Evolutionary conservation across 2,329 filamentous ascomycete genomes (phyloP).

Genomic region (Scleromitrula shiraiana): DNA sequence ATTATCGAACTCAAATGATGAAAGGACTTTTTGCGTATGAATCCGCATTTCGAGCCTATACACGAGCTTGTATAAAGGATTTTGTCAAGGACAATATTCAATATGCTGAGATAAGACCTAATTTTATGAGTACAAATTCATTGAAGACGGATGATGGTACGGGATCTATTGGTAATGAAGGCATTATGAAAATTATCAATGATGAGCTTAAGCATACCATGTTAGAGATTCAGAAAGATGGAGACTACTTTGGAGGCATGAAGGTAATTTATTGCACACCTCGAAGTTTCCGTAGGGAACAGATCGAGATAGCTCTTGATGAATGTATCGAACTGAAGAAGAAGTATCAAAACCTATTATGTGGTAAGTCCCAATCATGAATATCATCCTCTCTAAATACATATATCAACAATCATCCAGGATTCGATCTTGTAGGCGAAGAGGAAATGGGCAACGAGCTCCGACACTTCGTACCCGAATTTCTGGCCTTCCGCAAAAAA

Average conservation of each 20-base stretch:
- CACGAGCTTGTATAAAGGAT: slow-evolving; percentile 48
- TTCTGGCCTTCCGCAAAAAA: slow-evolving; percentile 46
- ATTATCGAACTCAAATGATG: slow-evolving; percentile 61
- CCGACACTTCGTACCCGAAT: slow-evolving; percentile 44
- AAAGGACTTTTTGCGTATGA: slow-evolving; percentile 65
- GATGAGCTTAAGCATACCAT: slow-evolving; percentile 45
- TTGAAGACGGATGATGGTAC: slow-evolving; percentile 51
- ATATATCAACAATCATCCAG: slow-evolving; percentile 30
- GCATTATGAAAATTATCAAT: slow-evolving; percentile 54
- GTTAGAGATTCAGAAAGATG: slow-evolving; percentile 31
- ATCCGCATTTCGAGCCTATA: slow-evolving; percentile 54
- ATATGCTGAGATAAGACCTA: slow-evolving; percentile 64
- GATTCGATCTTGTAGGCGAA: slow-evolving; percentile 61
- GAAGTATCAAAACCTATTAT: slow-evolving; percentile 50
- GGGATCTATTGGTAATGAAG: slow-evolving; percentile 43
- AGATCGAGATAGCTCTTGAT: slow-evolving; percentile 45
- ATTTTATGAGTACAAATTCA: slow-evolving; percentile 56
- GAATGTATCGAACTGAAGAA: slow-evolving; percentile 56
- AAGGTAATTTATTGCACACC: slow-evolving; percentile 68
- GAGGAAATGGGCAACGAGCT: slow-evolving; percentile 59
- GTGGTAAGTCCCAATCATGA: slow-evolving; percentile 43
- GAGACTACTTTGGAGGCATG: slow-evolving; percentile 49
- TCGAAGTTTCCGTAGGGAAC: slow-evolving; percentile 43
- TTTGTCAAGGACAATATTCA: slow-evolving; percentile 59
- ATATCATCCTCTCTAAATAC: background rate